These are phyloP conservation scores for Aegilops umbellulata DNA, from an alignment of 176 grass and related monocot genomes.

Conservation along the genomic window DNA sequence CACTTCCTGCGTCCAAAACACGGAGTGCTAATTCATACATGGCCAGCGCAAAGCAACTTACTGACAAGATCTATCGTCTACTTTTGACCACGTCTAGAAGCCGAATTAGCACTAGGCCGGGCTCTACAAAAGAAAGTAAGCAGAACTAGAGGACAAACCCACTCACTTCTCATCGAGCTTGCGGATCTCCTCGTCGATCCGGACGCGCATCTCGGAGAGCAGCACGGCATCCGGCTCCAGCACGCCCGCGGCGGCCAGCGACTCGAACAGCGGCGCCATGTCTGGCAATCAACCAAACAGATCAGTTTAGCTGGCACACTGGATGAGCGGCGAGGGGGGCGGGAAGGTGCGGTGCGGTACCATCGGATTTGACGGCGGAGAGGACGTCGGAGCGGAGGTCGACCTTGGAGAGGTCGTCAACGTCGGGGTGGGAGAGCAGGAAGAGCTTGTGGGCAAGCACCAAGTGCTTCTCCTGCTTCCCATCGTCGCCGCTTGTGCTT, in stretches of 20 bases:
- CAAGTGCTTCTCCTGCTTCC: conserved; percentile 81
- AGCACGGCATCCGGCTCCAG: conserved; percentile 63
- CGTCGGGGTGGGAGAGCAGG: conserved; percentile 71
- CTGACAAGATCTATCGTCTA: background rate
- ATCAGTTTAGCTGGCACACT: background rate
- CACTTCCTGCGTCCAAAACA: background rate
- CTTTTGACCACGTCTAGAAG: background rate
- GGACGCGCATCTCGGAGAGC: conserved; percentile 66
- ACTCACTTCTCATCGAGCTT: conserved; percentile 93
- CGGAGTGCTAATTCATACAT: background rate
- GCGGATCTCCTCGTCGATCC: conserved; percentile 78
- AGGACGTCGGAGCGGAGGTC: conserved; percentile 74
- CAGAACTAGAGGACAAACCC: background rate
- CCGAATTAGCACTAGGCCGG: background rate
- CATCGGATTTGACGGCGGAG: conserved; percentile 69
- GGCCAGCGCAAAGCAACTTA: background rate
- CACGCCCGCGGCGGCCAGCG: conserved; percentile 48
- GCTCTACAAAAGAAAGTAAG: background rate
- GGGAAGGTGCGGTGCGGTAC: conserved; percentile 22
- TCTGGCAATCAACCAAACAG: conserved; percentile 23
- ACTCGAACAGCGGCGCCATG: conserved; percentile 73
- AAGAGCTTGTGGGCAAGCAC: conserved; percentile 85
- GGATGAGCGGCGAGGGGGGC: background rate
- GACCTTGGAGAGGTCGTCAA: conserved; percentile 94
- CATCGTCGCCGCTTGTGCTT: conserved; percentile 33